Evolutionary conservation across 371 early-diverging fungal genomes (phyloP).

Genomic region (Mucor saturninus): DNA sequence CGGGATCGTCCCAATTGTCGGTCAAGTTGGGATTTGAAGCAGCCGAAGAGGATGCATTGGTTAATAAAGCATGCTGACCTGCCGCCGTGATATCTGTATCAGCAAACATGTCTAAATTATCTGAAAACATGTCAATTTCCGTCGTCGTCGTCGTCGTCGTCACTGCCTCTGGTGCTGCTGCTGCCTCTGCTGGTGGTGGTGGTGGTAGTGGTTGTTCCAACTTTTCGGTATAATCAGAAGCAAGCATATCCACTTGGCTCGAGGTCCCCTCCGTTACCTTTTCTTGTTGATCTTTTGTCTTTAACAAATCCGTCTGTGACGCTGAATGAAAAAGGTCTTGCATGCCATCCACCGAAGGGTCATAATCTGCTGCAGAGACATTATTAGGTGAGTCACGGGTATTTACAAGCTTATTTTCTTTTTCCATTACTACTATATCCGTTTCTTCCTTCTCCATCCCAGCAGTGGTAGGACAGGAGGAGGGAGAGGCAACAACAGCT

Average conservation of each 20-base stretch:
- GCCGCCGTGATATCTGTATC: constrained; percentile 34
- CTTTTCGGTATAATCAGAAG: constrained; percentile 64
- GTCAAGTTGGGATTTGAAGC: constrained; percentile 62
- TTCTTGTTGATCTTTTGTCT: constrained; percentile 59
- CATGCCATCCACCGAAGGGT: constrained; percentile 62
- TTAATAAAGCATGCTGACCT: constrained; percentile 27
- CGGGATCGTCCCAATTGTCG: constrained; percentile 95
- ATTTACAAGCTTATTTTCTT: constrained; percentile 18
- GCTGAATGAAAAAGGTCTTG: constrained; percentile 43
- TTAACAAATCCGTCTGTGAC: constrained; percentile 57
- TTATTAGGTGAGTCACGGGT: constrained; percentile 43
- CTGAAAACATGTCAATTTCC: constrained; percentile 83
- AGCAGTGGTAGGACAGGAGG: constrained; percentile 16
- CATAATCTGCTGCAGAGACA: constrained; percentile 78
- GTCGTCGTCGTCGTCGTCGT: neutral
- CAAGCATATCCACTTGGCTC: constrained; percentile 65
- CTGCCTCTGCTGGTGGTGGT: too few species aligned
- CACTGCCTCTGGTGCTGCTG: too few species aligned
- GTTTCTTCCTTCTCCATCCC: neutral
- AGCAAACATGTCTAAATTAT: constrained; percentile 62
- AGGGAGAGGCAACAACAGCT: constrained; percentile 12
- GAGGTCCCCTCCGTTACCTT: constrained; percentile 32
- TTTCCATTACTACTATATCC: constrained; percentile 15
- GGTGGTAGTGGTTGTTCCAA: constrained; percentile 19
- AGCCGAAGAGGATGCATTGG: constrained; percentile 2